These are phyloP conservation scores for Syncephalastrum racemosum DNA, from an alignment of 371 early-diverging fungal species.

Conservation along the genomic window DNA sequence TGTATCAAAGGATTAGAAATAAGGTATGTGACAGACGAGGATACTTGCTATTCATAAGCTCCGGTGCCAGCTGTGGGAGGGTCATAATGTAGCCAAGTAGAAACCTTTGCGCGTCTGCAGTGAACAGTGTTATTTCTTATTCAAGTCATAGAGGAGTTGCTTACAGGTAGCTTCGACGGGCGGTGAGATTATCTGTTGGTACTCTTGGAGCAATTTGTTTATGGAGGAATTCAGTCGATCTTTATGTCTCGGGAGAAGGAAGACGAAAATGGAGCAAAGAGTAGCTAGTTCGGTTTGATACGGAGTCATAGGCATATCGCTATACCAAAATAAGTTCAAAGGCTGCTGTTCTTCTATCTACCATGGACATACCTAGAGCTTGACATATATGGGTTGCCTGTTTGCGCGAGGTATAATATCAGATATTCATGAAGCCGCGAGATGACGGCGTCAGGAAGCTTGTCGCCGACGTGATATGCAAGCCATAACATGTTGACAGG, in stretches of 20 bases:
- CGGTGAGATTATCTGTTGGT: not conserved
- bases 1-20: slow-evolving; percentile 5
- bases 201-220: slow-evolving; percentile 10
- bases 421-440: slow-evolving; percentile 30
- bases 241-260: slow-evolving; percentile 15
- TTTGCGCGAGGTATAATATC: slow-evolving; percentile 18
- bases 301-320: not conserved
- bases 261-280: slow-evolving; percentile 18
- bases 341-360: not conserved
- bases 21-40: not conserved
- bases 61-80: slow-evolving; percentile 28
- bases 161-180: not conserved
- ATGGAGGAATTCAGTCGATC: slow-evolving; percentile 8
- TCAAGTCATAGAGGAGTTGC: not conserved
- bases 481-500: slow-evolving; percentile 29
- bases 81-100: slow-evolving; percentile 30
- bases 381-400: slow-evolving; percentile 26
- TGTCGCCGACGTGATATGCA: slow-evolving; percentile 25
- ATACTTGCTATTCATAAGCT: slow-evolving; percentile 23
- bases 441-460: slow-evolving; percentile 22
- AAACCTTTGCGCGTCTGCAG: slow-evolving; percentile 20
- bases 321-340: not conserved
- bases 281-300: slow-evolving; percentile 17
- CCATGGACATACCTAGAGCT: slow-evolving; percentile 5
- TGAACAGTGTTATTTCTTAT: not conserved